phyloP scores from a whole-genome alignment of 352 stramenopile genomes.

The Halophytophthora polymorphica region DNA sequence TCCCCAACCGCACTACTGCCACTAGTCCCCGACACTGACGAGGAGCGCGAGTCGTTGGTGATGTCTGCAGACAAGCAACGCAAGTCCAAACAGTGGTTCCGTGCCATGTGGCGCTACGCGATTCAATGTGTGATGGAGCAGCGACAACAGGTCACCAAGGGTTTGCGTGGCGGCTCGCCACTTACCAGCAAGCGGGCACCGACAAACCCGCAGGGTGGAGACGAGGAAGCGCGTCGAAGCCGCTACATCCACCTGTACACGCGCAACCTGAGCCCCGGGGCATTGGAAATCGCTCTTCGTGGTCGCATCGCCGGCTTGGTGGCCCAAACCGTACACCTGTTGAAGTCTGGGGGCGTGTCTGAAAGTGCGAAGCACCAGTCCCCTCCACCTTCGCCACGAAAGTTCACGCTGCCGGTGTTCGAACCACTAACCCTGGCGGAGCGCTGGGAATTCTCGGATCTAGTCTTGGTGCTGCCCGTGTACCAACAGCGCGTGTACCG shows the following conservation, averaged over 20 bases:
- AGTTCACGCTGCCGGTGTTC: constrained; percentile 16
- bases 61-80: constrained; percentile 30
- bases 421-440: constrained; percentile 44
- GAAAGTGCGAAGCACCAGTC: constrained; percentile 3
- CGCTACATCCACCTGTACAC: constrained; percentile 63
- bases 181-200: neutral
- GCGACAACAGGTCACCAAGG: constrained; percentile 13
- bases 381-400: constrained; percentile 13
- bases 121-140: constrained; percentile 42
- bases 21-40: constrained; percentile 10
- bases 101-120: constrained; percentile 69
- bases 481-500: constrained; percentile 49
- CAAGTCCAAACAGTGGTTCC: constrained; percentile 45
- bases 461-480: constrained; percentile 44
- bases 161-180: neutral
- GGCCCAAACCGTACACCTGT: constrained; percentile 7
- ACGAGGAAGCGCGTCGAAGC: constrained; percentile 25
- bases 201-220: constrained; percentile 4
- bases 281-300: constrained; percentile 39
- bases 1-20: constrained; percentile 34
- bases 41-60: constrained; percentile 9
- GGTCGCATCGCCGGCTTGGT: constrained; percentile 29
- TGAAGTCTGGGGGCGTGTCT: constrained; percentile 1
- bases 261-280: constrained; percentile 39
- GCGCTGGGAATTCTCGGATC: constrained; percentile 65